These are phyloP conservation scores for Pinus albicaulis DNA, from an alignment of 75 land plant genomes.

Conservation along the genomic window DNA sequence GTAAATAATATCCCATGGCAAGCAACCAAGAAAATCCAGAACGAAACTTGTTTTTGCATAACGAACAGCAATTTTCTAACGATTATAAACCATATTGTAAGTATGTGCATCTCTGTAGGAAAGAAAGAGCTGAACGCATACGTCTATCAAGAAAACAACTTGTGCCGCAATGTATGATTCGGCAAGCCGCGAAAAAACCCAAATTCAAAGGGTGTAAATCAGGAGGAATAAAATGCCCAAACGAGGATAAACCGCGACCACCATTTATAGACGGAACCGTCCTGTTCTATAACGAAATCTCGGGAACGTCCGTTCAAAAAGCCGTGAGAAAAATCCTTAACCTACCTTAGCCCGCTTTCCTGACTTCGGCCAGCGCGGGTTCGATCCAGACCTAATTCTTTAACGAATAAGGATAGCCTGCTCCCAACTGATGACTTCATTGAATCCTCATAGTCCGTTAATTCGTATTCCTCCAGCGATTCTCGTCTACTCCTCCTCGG, in stretches of 20 bases:
- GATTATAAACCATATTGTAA: conserved; percentile 46
- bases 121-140: conserved; percentile 56
- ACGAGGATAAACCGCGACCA: conserved; percentile 64
- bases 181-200: conserved; percentile 80
- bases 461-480: not conserved
- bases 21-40: conserved; percentile 56
- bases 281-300: not conserved
- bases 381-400: conserved; percentile 5
- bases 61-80: conserved; percentile 46
- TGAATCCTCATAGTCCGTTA: not conserved
- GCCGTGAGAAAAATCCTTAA: not conserved
- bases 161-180: conserved; percentile 54
- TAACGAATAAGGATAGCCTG: not conserved
- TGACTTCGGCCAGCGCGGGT: not conserved
- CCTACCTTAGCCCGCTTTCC: not conserved
- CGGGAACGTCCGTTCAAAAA: not conserved
- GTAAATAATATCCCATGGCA: conserved; percentile 82
- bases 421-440: not conserved
- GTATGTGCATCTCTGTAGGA: conserved; percentile 62
- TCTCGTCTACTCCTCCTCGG: not conserved
- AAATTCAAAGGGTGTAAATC: conserved; percentile 80
- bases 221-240: conserved; percentile 74
- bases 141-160: conserved; percentile 58
- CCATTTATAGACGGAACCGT: conserved; percentile 27
- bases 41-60: conserved; percentile 60